Evolutionary conservation across 176 grass and related monocot species (phyloP).

Genomic region (Zizania latifolia): DNA sequence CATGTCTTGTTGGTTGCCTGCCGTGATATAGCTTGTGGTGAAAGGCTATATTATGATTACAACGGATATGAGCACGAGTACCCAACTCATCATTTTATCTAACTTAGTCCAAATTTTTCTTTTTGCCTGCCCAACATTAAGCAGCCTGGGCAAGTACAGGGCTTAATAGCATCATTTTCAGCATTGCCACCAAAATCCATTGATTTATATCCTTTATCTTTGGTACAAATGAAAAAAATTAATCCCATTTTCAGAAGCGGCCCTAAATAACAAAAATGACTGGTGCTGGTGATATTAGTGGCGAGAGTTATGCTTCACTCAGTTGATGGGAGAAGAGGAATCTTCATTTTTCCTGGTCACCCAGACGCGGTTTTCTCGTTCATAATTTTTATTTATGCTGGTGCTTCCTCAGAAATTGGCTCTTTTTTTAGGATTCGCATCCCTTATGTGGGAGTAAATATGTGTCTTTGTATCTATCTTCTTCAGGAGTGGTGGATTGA

Average conservation of each 20-base stretch:
- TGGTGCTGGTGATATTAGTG: conserved; percentile 6
- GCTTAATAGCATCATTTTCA: conserved; percentile 37
- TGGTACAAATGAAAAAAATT: conserved; percentile 4
- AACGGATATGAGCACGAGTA: conserved; percentile 86
- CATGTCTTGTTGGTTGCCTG: conserved; percentile 77
- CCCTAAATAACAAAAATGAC: conserved; percentile 15
- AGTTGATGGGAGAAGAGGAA: conserved; percentile 21
- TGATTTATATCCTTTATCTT: conserved; percentile 21
- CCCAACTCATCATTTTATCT: conserved; percentile 85
- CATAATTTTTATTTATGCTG: conserved; percentile 2
- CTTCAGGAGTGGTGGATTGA: not conserved
- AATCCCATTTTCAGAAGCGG: conserved; percentile 22
- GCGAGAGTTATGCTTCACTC: not conserved
- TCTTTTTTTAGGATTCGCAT: not conserved
- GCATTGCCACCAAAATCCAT: conserved; percentile 23
- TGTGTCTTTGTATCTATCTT: conserved; percentile 5
- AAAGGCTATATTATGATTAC: conserved; percentile 95
- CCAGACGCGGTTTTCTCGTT: conserved; percentile 15
- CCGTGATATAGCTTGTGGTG: conserved; percentile 76
- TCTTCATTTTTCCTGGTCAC: conserved; percentile 1
- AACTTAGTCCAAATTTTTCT: conserved; percentile 16
- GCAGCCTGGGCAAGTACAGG: conserved; percentile 12
- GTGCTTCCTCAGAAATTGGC: not conserved
- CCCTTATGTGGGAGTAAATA: conserved; percentile 26
- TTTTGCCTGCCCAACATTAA: conserved; percentile 25